phyloP scores from a whole-genome alignment of 371 early-diverging fungal species.

The Zopfochytrium polystomum region DNA sequence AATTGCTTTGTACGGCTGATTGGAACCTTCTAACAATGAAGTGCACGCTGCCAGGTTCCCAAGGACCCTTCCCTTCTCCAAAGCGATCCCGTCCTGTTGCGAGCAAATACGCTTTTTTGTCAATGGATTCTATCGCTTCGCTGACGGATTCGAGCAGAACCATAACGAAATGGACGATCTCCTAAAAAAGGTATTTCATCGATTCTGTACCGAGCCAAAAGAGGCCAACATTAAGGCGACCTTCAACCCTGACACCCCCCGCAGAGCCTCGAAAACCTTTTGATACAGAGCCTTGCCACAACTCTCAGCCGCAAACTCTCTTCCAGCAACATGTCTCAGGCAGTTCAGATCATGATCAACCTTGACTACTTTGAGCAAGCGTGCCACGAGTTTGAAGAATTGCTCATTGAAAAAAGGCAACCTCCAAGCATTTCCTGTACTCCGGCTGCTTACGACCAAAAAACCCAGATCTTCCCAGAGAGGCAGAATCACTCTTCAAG shows the following conservation, averaged over 20 bases:
- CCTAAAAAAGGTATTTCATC: conserved; percentile 72
- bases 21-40: not conserved
- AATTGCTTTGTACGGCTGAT: not conserved
- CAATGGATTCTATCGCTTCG: conserved; percentile 77
- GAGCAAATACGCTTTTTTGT: conserved; percentile 70
- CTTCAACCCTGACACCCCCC: not conserved
- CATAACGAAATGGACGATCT: conserved; percentile 86
- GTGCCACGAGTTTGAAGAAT: conserved; percentile 73
- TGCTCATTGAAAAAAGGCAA: conserved; percentile 68
- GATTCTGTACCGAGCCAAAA: conserved; percentile 4
- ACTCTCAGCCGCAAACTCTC: conserved; percentile 65
- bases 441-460: not conserved
- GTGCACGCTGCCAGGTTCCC: conserved; percentile 60
- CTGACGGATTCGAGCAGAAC: conserved; percentile 78
- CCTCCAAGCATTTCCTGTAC: too few relatives aligned
- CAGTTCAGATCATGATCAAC: conserved; percentile 80
- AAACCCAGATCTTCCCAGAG: conserved; percentile 4
- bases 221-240: not conserved
- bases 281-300: conserved; percentile 71
- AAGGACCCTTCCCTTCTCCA: conserved; percentile 75
- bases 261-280: conserved; percentile 74
- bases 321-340: conserved; percentile 67
- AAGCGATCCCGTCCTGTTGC: conserved; percentile 74
- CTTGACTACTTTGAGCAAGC: conserved; percentile 75
- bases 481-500: conserved; percentile 62